Percentiles rank a stretch among this genome's conserved stretches.
These are phyloP conservation scores for Spergularia azorica DNA, from an alignment of 179 eudicot species.

Conservation along the genomic window DNA sequence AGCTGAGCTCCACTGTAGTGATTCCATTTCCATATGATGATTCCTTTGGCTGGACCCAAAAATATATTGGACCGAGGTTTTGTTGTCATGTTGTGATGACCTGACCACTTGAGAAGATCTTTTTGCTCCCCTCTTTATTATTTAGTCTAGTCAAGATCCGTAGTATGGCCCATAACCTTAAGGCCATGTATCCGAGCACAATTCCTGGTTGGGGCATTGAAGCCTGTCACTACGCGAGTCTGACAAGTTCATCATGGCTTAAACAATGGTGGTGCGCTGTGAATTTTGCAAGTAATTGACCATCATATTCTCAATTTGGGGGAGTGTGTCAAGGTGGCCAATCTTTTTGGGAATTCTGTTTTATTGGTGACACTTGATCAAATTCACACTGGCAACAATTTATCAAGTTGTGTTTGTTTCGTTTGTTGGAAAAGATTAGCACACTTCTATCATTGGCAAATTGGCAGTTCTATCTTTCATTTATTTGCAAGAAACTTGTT, in stretches of 20 bases:
- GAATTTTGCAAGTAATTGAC: slow-evolving; percentile 7
- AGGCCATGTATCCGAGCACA: background rate
- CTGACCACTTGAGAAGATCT: background rate
- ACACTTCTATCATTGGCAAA: background rate
- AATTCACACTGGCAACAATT: background rate
- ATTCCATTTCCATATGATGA: too few relatives aligned
- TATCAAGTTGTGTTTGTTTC: background rate
- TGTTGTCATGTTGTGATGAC: too few relatives aligned
- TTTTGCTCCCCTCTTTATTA: background rate
- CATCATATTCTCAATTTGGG: background rate
- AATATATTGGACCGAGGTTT: too few relatives aligned
- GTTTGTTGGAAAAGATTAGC: background rate
- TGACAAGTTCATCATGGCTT: background rate
- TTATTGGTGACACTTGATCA: background rate
- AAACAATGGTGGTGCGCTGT: background rate
- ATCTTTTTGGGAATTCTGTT: background rate
- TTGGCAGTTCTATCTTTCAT: slow-evolving; percentile 2
- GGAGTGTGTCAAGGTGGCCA: background rate
- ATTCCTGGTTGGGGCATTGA: background rate
- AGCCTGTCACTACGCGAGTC: background rate
- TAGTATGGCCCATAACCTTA: background rate
- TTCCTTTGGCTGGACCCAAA: too few relatives aligned
- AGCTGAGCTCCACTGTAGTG: too few relatives aligned
- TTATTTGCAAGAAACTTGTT: slow-evolving; percentile 2
- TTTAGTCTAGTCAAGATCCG: slow-evolving; percentile 6